phyloP scores from a whole-genome alignment of 2,329 filamentous ascomycete genomes.

The Colletotrichum somersetense region DNA sequence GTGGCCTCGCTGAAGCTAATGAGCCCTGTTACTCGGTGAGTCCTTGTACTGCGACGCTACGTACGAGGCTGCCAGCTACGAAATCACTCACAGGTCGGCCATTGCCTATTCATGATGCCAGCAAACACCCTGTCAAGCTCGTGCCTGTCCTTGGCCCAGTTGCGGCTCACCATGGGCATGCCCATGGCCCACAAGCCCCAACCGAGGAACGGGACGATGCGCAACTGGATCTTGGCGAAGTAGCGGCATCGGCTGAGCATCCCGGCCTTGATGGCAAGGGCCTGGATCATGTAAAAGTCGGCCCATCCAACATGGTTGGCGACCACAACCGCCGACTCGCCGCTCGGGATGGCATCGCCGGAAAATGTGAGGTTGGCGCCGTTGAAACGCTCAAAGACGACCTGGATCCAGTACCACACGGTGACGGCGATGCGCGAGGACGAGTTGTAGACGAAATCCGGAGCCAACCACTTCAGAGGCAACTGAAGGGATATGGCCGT shows the following conservation, averaged over 20 bases:
- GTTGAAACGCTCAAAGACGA: constrained; percentile 67
- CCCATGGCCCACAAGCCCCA: constrained; percentile 76
- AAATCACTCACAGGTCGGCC: constrained; percentile 67
- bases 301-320: constrained; percentile 72
- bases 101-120: constrained; percentile 63
- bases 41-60: not conserved
- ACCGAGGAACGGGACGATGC: constrained; percentile 70
- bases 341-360: constrained; percentile 62
- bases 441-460: constrained; percentile 63
- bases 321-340: constrained; percentile 72
- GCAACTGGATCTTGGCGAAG: constrained; percentile 72
- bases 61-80: constrained; percentile 28
- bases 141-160: constrained; percentile 68
- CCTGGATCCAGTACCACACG: constrained; percentile 70
- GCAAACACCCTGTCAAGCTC: constrained; percentile 70
- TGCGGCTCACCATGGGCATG: constrained; percentile 72
- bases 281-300: constrained; percentile 75
- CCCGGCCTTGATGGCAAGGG: constrained; percentile 62
- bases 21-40: constrained; percentile 61
- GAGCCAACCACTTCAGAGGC: constrained; percentile 60
- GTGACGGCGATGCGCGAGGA: constrained; percentile 67
- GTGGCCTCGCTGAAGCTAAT: constrained; percentile 75
- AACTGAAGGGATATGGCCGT: constrained; percentile 63
- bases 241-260: constrained; percentile 74
- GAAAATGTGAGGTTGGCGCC: constrained; percentile 65